Evolutionary conservation across 176 grass and related monocot species (phyloP).

Genomic region (Oryza rufipogon): DNA sequence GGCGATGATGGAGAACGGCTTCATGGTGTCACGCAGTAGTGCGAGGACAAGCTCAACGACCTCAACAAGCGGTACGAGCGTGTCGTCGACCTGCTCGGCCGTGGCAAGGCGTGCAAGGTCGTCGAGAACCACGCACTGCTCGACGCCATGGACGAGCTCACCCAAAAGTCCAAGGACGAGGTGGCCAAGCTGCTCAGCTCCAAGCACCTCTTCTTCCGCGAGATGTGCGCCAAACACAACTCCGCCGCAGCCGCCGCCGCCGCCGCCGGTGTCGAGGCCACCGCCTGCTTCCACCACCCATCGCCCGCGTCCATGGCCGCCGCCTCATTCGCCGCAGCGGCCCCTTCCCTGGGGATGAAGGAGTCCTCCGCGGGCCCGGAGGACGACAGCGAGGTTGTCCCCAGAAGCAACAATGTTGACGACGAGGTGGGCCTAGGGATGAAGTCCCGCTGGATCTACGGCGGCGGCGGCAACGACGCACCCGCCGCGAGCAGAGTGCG

Average conservation of each 20-base stretch:
- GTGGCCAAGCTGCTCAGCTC: slow-evolving; percentile 83
- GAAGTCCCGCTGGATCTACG: no score
- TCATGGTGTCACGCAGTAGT: slow-evolving; percentile 89
- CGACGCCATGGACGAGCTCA: slow-evolving; percentile 68
- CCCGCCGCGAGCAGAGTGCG: no score
- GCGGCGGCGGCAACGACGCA: no score
- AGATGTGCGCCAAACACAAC: slow-evolving; percentile 98
- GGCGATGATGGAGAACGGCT: slow-evolving; percentile 76
- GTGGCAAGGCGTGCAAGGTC: slow-evolving; percentile 75
- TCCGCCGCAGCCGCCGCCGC: neutral
- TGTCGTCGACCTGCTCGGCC: slow-evolving; percentile 70
- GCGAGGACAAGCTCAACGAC: slow-evolving; percentile 99
- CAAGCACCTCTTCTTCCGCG: slow-evolving; percentile 94
- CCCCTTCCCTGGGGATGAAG: slow-evolving; percentile 32
- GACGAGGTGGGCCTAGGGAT: no score
- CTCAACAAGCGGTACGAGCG: slow-evolving; percentile 57
- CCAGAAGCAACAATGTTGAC: no score
- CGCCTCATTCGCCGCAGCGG: slow-evolving; percentile 10
- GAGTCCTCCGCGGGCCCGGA: slow-evolving; percentile 26
- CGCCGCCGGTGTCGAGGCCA: neutral
- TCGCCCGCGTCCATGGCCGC: slow-evolving; percentile 1
- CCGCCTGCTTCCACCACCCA: slow-evolving; percentile 56
- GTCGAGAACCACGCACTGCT: slow-evolving; percentile 81
- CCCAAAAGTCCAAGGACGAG: slow-evolving; percentile 78
- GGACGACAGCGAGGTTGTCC: slow-evolving; percentile 54